Conservation (phyloP, 2,329 filamentous ascomycete genomes). For the Dactylella cylindrospora region DNA sequence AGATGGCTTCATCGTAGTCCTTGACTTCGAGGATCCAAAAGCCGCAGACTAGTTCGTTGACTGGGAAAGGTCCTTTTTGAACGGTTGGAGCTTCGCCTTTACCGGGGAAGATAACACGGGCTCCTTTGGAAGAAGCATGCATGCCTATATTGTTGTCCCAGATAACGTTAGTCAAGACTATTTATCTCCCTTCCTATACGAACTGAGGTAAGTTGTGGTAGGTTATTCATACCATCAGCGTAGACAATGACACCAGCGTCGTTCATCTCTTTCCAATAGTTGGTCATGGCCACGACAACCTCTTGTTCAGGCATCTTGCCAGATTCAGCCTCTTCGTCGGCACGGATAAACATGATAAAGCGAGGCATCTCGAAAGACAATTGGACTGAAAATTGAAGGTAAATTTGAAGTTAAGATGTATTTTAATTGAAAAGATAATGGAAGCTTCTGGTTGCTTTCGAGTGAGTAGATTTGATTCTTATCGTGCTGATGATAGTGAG, state of each 20-base stretch:
- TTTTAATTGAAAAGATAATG: no score
- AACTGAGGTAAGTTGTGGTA: no score
- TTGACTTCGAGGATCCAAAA: conserved; percentile 39
- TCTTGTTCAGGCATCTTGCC: conserved; percentile 36
- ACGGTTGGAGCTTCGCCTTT: background rate
- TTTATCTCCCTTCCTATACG: no score
- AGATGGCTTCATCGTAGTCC: conserved; percentile 27
- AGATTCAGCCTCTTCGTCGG: conserved; percentile 28
- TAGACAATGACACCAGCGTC: conserved; percentile 29
- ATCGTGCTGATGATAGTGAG: no score
- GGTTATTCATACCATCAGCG: conserved; percentile 27
- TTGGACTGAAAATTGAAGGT: no score
- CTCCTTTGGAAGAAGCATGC: conserved; percentile 20
- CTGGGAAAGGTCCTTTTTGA: conserved; percentile 21
- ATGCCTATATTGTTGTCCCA: no score
- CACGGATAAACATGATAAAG: conserved; percentile 30
- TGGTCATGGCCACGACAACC: conserved; percentile 34
- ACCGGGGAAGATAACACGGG: conserved; percentile 31
- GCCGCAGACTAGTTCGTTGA: conserved; percentile 23
- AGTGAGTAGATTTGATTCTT: no score
- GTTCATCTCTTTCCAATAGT: conserved; percentile 19
- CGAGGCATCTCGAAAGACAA: conserved; percentile 40
- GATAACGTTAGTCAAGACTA: no score
- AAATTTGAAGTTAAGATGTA: no score
- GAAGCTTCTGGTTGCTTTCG: no score